phyloP scores from a whole-genome alignment of 2,329 filamentous ascomycete species.

The Bipolaris victoriae region DNA sequence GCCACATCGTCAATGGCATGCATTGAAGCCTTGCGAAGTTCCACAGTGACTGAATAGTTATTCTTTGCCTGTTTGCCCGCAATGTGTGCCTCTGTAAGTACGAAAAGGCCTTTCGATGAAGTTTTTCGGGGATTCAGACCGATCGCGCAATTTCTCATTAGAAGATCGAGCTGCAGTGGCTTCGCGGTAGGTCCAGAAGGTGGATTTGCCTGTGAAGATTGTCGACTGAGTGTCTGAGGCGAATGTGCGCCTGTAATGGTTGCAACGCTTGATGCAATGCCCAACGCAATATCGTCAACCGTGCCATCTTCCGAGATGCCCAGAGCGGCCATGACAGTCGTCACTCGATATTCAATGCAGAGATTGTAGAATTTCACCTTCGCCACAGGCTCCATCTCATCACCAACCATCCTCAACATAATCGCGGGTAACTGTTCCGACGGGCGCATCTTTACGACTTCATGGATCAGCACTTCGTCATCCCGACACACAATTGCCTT shows the following conservation, averaged over 20 bases:
- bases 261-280: constrained; percentile 79
- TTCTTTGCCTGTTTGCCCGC: constrained; percentile 70
- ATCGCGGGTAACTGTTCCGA: constrained; percentile 66
- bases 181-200: constrained; percentile 35
- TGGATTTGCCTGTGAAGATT: constrained; percentile 36
- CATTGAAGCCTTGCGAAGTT: constrained; percentile 80
- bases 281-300: constrained; percentile 72
- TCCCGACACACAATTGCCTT: constrained; percentile 69
- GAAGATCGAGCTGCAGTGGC: constrained; percentile 70
- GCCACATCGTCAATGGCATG: constrained; percentile 79
- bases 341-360: constrained; percentile 85
- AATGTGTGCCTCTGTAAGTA: constrained; percentile 78
- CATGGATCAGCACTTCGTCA: constrained; percentile 74
- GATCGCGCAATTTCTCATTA: constrained; percentile 79
- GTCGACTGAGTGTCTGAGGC: constrained; percentile 46
- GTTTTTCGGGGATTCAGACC: constrained; percentile 82
- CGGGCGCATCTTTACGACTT: constrained; percentile 53
- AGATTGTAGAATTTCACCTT: constrained; percentile 87
- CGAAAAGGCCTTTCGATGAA: constrained; percentile 76
- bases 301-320: constrained; percentile 69
- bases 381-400: constrained; percentile 90
- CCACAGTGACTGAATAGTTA: constrained; percentile 67
- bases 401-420: constrained; percentile 88
- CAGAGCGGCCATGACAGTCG: constrained; percentile 79
- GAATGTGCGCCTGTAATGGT: constrained; percentile 72